Base-by-base conservation (phyloP, 1,284 basidiomycete species). In the Pascua guehoae region DNA sequence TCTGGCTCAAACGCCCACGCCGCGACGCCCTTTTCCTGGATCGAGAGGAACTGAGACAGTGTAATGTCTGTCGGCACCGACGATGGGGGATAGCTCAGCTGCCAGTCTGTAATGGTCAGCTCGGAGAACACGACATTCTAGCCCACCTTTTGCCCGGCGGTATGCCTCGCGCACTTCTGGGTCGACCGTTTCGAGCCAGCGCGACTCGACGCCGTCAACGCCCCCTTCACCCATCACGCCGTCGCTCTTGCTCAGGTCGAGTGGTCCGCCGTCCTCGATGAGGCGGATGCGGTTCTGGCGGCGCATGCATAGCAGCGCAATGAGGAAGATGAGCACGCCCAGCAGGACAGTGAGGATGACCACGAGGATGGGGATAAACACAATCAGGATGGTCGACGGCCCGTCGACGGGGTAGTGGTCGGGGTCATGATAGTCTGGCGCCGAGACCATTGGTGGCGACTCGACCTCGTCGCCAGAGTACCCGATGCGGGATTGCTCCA, bases 1-100 rank as follows among this genome's bases (percentile, higher is more conserved):
- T 97, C 93, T 44, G 93, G 94, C 74, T 97, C 93, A 71, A 97
- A 97, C 16, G 86, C 91, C 93, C 93, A 97, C 8, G 93, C 93
- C 24, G 93, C 93, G 44, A 97, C 93, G 61, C 93, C 93, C 73
- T 97, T 97, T 79, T 97, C 93, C 75, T 97, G 93, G 60, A 97
- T 97, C 18, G 92, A 93, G 38, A 97, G 85, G 78, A 96, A 97
- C 70, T 97, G 93, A 1, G 93, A 94, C 41, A 97, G 81, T 0
- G 94, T 97, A 76, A 97, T 97, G 74, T 97, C 93, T 50, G 94
- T 93, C 24, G 92, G 89, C 49, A 88, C 81, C 14, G 93, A 96
- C 67, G 94, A 91, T 18, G 93, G 92, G 5, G 88, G 89, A 78
- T 92, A 94, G 73, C 94, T 91, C 1, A 85, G 68, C 77, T 96